phyloP scores from a whole-genome alignment of 768 basidiomycete genomes.

The Psilocybe cubensis region DNA sequence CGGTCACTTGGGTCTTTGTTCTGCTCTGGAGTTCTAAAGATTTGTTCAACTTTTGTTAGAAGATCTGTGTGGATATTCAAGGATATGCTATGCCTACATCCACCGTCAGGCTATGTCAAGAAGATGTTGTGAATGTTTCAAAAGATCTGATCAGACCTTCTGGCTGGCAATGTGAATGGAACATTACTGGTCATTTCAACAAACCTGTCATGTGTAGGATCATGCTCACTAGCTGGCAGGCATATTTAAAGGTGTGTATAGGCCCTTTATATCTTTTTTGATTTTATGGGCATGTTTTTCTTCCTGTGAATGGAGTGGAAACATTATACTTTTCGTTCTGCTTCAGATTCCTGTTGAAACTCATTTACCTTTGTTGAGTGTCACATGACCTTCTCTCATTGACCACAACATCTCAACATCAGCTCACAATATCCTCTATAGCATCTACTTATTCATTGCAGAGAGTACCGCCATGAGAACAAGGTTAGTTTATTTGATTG shows the following conservation, averaged over 20 bases:
- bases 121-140: constrained; percentile 25
- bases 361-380: neutral
- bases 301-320: neutral
- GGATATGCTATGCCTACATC: constrained; percentile 24
- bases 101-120: constrained; percentile 17
- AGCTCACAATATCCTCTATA: constrained; percentile 1
- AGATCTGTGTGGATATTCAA: neutral
- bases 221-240: constrained; percentile 29
- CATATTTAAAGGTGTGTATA: constrained; percentile 28
- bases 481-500: constrained; percentile 2
- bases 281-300: neutral
- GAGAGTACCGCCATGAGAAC: constrained; percentile 5
- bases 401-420: neutral
- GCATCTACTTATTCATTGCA: constrained; percentile 20
- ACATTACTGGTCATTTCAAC: constrained; percentile 9
- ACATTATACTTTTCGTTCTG: neutral
- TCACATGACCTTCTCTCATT: neutral
- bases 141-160: constrained; percentile 26
- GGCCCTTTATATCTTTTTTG: constrained; percentile 6
- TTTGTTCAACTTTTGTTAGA: constrained; percentile 4
- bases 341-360: neutral
- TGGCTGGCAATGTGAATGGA: constrained; percentile 33
- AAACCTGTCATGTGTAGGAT: constrained; percentile 21
- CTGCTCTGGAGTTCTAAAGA: neutral
- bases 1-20: constrained; percentile 10